Evolutionary conservation across 2,329 filamentous ascomycete genomes (phyloP).

Genomic region (Fusarium sp.): DNA sequence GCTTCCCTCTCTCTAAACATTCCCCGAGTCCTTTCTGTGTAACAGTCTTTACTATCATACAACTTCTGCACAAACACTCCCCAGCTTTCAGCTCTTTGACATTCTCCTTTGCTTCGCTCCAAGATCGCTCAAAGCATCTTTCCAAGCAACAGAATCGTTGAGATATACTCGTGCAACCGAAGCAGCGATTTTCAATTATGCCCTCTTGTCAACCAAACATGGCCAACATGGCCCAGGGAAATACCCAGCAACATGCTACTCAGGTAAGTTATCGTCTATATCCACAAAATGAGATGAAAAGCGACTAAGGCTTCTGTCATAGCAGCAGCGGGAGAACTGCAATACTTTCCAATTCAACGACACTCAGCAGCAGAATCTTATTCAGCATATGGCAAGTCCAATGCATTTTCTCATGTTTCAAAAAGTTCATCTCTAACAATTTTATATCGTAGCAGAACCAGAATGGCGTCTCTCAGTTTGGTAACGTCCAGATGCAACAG

Average conservation of each 20-base stretch:
- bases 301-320: constrained; percentile 5
- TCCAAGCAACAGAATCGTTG: not conserved
- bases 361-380: constrained; percentile 2
- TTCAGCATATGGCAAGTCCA: constrained; percentile 2
- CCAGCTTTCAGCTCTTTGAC: not conserved
- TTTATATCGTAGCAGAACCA: not conserved
- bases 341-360: not conserved
- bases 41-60: constrained; percentile 12
- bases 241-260: not conserved
- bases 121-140: constrained; percentile 15
- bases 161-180: constrained; percentile 6
- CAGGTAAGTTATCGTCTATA: constrained; percentile 10
- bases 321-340: constrained; percentile 2
- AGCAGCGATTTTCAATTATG: constrained; percentile 14
- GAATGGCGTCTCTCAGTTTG: not conserved
- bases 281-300: constrained; percentile 4
- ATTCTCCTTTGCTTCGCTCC: not conserved
- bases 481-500: not conserved
- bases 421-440: constrained; percentile 1
- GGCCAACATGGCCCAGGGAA: not conserved
- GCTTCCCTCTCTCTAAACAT: not conserved
- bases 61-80: not conserved
- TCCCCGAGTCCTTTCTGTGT: constrained; percentile 1
- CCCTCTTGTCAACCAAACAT: constrained; percentile 1
- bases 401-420: too few relatives aligned